Evolutionary conservation across 1,139 yeast genomes (phyloP).

Genomic region (Debaryomyces fabryi): DNA sequence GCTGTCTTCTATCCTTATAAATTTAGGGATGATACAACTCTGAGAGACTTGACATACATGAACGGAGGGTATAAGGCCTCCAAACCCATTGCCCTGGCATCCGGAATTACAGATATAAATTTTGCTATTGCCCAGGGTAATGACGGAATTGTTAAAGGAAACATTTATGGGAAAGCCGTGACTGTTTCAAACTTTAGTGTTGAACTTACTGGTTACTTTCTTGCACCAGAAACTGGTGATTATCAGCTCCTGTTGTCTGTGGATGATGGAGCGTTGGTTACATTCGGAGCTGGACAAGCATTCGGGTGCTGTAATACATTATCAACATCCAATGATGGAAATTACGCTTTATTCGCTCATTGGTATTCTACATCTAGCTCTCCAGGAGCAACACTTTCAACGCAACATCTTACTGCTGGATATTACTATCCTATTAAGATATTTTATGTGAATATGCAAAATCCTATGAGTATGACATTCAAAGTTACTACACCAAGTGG

Average conservation of each 20-base stretch:
- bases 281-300: conserved; percentile 25
- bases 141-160: neutral
- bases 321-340: conserved; percentile 5
- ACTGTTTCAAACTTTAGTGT: conserved; percentile 21
- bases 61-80: conserved; percentile 1
- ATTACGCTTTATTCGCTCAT: conserved; percentile 16
- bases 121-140: neutral
- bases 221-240: conserved; percentile 22
- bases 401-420: conserved; percentile 15
- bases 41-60: neutral
- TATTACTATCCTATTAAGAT: conserved; percentile 26
- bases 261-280: conserved; percentile 28
- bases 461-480: neutral
- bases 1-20: neutral
- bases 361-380: conserved; percentile 8
- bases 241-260: conserved; percentile 20
- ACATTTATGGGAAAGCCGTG: conserved; percentile 6
- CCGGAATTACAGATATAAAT: neutral
- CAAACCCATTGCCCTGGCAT: neutral
- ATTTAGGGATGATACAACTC: neutral
- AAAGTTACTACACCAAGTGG: conserved; percentile 9
- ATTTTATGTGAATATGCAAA: conserved; percentile 12
- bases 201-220: conserved; percentile 26
- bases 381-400: neutral
- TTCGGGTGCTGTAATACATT: conserved; percentile 26